These are phyloP conservation scores for Rhododendron henanense DNA, from an alignment of 148 eudicot species.

Conservation along the genomic window DNA sequence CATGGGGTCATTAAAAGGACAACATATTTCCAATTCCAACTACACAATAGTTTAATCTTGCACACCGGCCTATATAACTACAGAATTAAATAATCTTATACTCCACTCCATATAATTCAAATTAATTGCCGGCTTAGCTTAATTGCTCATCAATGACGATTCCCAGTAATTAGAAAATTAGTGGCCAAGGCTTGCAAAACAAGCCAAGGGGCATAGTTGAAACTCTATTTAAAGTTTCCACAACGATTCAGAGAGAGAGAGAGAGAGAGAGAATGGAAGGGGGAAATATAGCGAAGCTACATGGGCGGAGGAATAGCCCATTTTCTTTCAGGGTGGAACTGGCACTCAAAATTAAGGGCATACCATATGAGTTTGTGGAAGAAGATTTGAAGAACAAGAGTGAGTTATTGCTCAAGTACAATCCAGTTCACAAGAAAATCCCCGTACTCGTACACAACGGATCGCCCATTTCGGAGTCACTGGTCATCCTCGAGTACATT, in stretches of 20 bases:
- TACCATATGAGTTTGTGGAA: slow-evolving; percentile 33
- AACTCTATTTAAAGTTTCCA: not conserved
- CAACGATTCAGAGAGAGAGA: not conserved
- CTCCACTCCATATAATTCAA: too few species aligned
- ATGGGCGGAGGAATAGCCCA: slow-evolving; percentile 23
- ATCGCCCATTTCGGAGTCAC: slow-evolving; percentile 1
- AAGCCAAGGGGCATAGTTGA: not conserved
- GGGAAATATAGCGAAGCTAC: not conserved
- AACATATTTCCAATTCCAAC: too few species aligned
- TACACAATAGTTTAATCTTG: too few species aligned
- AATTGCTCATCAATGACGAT: not conserved
- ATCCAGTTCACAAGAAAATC: slow-evolving; percentile 17
- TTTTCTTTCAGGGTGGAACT: slow-evolving; percentile 32
- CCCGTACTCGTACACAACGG: not conserved
- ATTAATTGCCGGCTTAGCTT: not conserved
- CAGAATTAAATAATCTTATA: too few species aligned
- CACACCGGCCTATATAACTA: not conserved
- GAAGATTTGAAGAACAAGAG: slow-evolving; percentile 41
- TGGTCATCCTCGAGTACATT: slow-evolving; percentile 11
- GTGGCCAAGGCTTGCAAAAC: not conserved
- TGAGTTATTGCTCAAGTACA: slow-evolving; percentile 13
- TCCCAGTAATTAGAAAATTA: not conserved
- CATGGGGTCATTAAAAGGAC: not conserved
- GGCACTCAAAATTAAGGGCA: slow-evolving; percentile 43
- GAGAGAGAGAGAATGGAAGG: not conserved